Percentiles rank a stretch among this genome's conserved stretches.
phyloP scores from a whole-genome alignment of 257 asterid species.

The Fraxinus pennsylvanica region DNA sequence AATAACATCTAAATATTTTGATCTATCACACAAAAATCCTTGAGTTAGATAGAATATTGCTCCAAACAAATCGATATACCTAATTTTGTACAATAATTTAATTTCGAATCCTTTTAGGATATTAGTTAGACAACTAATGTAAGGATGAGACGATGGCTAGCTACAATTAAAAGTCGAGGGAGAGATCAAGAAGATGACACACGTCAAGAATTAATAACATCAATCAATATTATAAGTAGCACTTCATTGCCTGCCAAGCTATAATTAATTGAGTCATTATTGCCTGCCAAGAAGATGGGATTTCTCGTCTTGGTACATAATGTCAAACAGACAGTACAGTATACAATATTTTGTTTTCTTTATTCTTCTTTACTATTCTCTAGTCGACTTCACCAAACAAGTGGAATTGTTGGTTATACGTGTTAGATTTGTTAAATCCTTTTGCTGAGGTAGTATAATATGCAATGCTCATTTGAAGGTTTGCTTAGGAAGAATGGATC shows the following conservation, averaged over 20 bases:
- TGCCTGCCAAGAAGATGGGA: too few species aligned
- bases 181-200: too few species aligned
- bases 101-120: neutral
- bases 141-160: neutral
- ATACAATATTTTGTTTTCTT: too few species aligned
- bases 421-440: neutral
- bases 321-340: too few species aligned
- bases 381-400: neutral
- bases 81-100: neutral
- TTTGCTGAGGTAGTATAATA: neutral
- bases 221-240: too few species aligned
- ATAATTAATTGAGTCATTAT: too few species aligned
- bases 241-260: too few species aligned
- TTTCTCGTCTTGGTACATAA: too few species aligned
- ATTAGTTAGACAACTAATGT: neutral
- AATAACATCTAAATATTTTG: neutral
- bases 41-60: neutral
- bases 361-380: too few species aligned
- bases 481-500: neutral
- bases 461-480: neutral
- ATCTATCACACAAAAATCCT: neutral
- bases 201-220: too few species aligned
- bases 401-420: neutral
- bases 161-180: too few species aligned
- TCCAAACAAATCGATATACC: neutral